Percentiles rank a stretch among this genome's conserved stretches.
These are phyloP conservation scores for Globisporangium perplexum DNA, from an alignment of 352 stramenopile species.

Conservation along the genomic window DNA sequence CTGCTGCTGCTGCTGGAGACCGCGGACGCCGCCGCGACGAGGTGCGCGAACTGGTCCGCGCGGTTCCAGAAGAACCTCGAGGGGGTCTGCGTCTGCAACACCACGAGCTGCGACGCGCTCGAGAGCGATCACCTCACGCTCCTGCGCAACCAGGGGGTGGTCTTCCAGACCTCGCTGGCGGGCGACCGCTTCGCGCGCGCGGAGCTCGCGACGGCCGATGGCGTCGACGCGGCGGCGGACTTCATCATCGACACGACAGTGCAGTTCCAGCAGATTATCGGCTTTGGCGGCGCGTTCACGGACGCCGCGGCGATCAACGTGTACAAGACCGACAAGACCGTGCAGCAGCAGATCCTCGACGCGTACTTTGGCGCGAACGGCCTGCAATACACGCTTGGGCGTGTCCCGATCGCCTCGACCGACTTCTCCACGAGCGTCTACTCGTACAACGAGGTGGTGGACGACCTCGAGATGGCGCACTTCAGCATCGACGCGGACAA, in stretches of 20 bases:
- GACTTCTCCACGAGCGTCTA: conserved; percentile 87
- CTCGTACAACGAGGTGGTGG: conserved; percentile 81
- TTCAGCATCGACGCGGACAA: conserved; percentile 87
- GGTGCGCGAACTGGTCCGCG: conserved; percentile 25
- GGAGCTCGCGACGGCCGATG: conserved; percentile 13
- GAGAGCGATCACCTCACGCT: conserved; percentile 39
- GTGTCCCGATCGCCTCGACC: conserved; percentile 79
- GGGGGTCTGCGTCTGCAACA: conserved; percentile 47
- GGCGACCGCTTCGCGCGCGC: conserved; percentile 43
- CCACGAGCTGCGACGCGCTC: conserved; percentile 44
- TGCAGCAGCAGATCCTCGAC: conserved; percentile 69
- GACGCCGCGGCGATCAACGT: conserved; percentile 81
- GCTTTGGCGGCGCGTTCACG: conserved; percentile 89
- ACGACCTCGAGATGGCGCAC: conserved; percentile 71
- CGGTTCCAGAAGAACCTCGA: conserved; percentile 40
- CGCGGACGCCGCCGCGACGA: conserved; percentile 3
- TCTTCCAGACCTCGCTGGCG: conserved; percentile 44
- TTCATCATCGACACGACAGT: conserved; percentile 38
- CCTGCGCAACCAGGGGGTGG: conserved; percentile 24
- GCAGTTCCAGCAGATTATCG: conserved; percentile 77
- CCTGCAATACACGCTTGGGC: conserved; percentile 77
- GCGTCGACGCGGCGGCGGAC: conserved; percentile 19
- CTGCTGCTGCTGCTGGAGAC: neutral
- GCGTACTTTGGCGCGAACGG: conserved; percentile 79
- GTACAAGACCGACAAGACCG: conserved; percentile 37